Percentiles rank a stretch among this genome's conserved stretches.
Evolutionary conservation across 2,329 filamentous ascomycete genomes (phyloP).

Genomic region (Ciborinia camelliae): DNA sequence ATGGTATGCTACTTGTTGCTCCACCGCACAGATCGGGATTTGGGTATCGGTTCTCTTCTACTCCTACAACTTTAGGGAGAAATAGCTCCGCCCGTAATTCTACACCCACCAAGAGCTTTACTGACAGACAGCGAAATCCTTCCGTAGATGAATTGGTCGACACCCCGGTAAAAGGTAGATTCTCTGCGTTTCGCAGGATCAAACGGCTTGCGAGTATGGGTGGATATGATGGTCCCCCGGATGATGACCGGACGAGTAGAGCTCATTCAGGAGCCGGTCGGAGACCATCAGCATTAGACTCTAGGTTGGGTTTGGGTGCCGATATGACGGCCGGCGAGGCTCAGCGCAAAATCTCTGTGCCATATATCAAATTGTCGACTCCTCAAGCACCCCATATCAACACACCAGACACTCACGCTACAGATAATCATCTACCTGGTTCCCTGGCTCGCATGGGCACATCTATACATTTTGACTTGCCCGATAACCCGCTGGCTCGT

Average conservation of each 20-base stretch:
- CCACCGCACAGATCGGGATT: conserved; percentile 19
- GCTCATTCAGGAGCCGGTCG: neutral
- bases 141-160: neutral
- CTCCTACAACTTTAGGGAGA: neutral
- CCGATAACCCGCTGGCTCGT: neutral
- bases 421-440: neutral
- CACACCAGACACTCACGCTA: neutral
- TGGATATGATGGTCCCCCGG: conserved; percentile 15
- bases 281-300: neutral
- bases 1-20: conserved; percentile 7
- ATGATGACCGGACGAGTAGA: neutral
- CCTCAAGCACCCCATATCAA: neutral
- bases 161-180: conserved; percentile 13
- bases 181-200: conserved; percentile 13
- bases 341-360: neutral
- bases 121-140: neutral
- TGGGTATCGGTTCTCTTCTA: conserved; percentile 21
- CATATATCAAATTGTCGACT: neutral
- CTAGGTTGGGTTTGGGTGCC: conserved; percentile 1
- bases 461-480: neutral
- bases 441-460: neutral
- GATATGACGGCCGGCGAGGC: neutral
- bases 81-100: neutral
- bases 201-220: conserved; percentile 14
- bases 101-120: neutral